phyloP scores from a whole-genome alignment of 352 stramenopile genomes.

The Phytopythium mirpurense region DNA sequence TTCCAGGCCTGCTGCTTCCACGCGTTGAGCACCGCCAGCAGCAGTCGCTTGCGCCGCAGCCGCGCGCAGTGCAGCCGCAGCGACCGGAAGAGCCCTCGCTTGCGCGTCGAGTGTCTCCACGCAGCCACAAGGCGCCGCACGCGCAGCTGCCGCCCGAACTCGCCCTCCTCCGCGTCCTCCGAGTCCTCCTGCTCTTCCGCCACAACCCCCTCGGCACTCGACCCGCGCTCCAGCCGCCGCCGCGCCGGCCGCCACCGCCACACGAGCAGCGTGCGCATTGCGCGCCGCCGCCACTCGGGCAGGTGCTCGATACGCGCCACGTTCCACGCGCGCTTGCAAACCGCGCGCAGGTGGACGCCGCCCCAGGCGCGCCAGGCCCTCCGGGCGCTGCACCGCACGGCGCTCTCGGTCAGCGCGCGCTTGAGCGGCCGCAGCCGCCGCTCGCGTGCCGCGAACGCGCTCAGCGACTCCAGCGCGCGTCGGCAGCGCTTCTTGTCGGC shows the following conservation, averaged over 20 bases:
- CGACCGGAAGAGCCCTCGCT: conserved; percentile 45
- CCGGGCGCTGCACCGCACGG: conserved; percentile 12
- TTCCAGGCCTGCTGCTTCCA: conserved; percentile 71
- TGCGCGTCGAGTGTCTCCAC: conserved; percentile 39
- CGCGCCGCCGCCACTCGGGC: conserved; percentile 30
- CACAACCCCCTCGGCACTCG: conserved; percentile 14
- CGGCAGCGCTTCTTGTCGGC: conserved; percentile 38
- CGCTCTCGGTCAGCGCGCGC: conserved; percentile 13
- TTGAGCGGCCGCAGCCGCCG: conserved; percentile 32
- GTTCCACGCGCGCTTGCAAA: conserved; percentile 54
- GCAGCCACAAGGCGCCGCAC: conserved; percentile 35
- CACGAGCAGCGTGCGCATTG: conserved; percentile 43
- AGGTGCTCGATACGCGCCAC: conserved; percentile 37
- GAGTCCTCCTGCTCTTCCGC: conserved; percentile 19
- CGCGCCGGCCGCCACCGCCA: conserved; percentile 29
- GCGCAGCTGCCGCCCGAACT: conserved; percentile 4
- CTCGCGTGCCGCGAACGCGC: conserved; percentile 31
- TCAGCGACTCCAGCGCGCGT: conserved; percentile 17
- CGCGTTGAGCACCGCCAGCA: conserved; percentile 42
- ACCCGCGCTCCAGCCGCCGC: conserved; percentile 6
- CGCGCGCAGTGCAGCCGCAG: conserved; percentile 35
- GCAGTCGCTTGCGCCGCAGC: conserved; percentile 29
- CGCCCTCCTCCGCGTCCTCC: conserved; percentile 17
- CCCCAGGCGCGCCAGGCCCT: conserved; percentile 42
- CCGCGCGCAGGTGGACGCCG: conserved; percentile 43